Evolutionary conservation across 129 eudicot genomes (phyloP), one percentile per base, ranked within the genome.

Genomic region (Rutidosis leptorrhynchoides): DNA sequence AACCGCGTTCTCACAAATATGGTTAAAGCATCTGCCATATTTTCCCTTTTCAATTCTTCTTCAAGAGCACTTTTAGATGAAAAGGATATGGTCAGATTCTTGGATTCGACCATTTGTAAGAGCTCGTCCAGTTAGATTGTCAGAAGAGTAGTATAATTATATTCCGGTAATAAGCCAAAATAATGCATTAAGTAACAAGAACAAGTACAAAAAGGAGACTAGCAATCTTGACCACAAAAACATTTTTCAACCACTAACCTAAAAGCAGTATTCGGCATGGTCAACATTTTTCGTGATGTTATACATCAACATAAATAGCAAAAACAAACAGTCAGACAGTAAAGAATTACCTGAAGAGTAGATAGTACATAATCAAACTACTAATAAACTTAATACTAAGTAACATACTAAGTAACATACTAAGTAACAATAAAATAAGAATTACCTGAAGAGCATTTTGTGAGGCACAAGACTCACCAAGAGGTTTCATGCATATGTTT

Each of bases 51-150:
- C 51, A 93, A 16, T 71, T 93, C 98, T 74, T 93, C 98, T 83
- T 88, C 98, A 58, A 93, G 69, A 68, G 98, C 88, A 75, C 98
- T 88, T 78, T 93, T 96, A 43, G 98, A 86, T 28, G 98, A 93
- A 82, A 83, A 93, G 28, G 96, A 77, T 68, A 93, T 81, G 23
- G 96, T 82, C 67, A 93, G 77, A 68, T 86, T 93, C 80, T 72
- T 84, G 10, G 96, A 82, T 68, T 78, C 84, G 79, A 82, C 96
- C 96, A 93, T 80, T 27, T 87, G 85, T 80, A 93, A 63, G 70
- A 93, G 83, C 77, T 93, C 98, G 72, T 86, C 88, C 98, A 88
- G 98, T 42, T 65, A 33, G 59, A 65, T 59, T 92, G 35, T 85
- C 92, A 60, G 98, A 83, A 30, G 86, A 67, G 79, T 73, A 93